These are phyloP conservation scores for Alternaria sp. DNA, from an alignment of 2,329 filamentous ascomycete genomes.

Conservation along the genomic window DNA sequence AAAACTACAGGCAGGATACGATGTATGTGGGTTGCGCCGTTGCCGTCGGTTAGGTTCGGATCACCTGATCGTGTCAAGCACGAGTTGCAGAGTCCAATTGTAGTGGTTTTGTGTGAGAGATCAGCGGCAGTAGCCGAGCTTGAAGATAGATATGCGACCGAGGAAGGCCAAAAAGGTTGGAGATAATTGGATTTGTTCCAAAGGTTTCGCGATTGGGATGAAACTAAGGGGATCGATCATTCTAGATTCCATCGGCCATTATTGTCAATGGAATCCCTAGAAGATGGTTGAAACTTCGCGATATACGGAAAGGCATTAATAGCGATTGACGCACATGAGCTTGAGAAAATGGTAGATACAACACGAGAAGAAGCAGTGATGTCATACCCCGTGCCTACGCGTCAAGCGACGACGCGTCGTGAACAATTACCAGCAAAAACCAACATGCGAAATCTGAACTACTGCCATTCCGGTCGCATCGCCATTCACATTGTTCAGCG, in stretches of 20 bases:
- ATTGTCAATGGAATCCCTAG: not conserved
- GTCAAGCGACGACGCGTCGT: slow-evolving; percentile 9
- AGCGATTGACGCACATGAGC: not conserved
- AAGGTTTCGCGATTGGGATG: no score
- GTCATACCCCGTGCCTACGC: slow-evolving; percentile 18
- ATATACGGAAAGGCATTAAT: not conserved
- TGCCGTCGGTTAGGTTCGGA: not conserved
- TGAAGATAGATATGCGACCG: not conserved
- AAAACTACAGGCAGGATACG: not conserved
- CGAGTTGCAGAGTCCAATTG: not conserved
- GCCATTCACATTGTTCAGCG: not conserved
- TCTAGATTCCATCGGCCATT: not conserved
- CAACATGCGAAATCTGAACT: not conserved
- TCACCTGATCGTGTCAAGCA: not conserved
- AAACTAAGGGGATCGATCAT: not conserved
- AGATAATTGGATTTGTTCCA: not conserved
- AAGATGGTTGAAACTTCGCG: not conserved
- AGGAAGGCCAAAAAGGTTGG: not conserved
- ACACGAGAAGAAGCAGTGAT: not conserved
- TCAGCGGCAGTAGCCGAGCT: not conserved
- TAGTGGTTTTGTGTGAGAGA: not conserved
- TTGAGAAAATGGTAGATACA: not conserved
- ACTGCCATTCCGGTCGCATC: not conserved
- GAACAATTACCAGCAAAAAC: not conserved
- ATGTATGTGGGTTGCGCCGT: not conserved